These are phyloP conservation scores for Graphilbum sp. DNA, from an alignment of 2,329 filamentous ascomycete genomes.

Conservation along the genomic window DNA sequence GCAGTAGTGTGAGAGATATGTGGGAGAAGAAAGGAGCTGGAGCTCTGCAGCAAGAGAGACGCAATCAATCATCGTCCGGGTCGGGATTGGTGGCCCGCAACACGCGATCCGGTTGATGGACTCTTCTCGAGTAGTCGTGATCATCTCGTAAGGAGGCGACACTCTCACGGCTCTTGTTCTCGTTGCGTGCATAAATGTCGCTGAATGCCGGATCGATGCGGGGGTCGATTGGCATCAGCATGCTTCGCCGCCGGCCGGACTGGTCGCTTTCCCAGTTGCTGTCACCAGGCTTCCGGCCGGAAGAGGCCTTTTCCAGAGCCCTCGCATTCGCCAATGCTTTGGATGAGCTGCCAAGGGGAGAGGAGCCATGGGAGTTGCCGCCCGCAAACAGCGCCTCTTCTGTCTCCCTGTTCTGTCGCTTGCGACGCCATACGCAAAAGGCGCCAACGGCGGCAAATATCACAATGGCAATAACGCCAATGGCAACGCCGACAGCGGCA, in stretches of 20 bases:
- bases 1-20: not conserved
- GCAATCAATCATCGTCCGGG: conserved; percentile 16
- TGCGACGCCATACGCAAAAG: conserved; percentile 19
- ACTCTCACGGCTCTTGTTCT: conserved; percentile 44
- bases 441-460: conserved; percentile 19
- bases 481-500: conserved; percentile 32
- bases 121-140: conserved; percentile 46
- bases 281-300: conserved; percentile 1
- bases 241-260: conserved; percentile 28
- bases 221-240: conserved; percentile 42
- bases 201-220: conserved; percentile 45
- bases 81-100: conserved; percentile 49
- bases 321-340: conserved; percentile 28
- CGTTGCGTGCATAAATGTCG: conserved; percentile 35
- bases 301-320: conserved; percentile 6
- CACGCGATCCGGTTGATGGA: conserved; percentile 34
- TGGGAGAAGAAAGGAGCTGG: not conserved
- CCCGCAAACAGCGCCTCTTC: conserved; percentile 26
- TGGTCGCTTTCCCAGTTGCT: conserved; percentile 19
- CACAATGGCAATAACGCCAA: conserved; percentile 24
- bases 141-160: conserved; percentile 47
- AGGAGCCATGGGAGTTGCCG: conserved; percentile 14
- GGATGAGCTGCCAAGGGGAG: conserved; percentile 32
- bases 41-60: too few species aligned
- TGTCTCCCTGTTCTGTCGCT: conserved; percentile 24